Evolutionary conservation across 768 basidiomycete species (phyloP), one percentile per base, ranked within the genome.

Genomic region (Rhizopogon sp.): DNA sequence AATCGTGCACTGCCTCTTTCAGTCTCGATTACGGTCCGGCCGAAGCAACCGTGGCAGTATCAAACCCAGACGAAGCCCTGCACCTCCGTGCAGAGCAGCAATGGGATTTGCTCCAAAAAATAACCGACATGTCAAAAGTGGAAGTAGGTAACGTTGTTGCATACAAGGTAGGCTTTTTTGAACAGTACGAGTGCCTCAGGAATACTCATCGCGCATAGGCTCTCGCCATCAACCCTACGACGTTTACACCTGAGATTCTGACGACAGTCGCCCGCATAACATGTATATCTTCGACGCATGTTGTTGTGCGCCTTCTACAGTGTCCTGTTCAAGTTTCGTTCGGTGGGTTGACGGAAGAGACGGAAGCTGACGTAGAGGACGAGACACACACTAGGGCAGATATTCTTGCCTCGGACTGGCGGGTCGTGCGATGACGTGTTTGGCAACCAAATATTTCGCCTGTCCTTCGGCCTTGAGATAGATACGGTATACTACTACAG

Each of bases 211-310:
- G 20, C 20, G 22, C 17, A 29, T 59, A 88, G 87, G 78, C 67
- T 5, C 76, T 89, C 2, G 81, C 74, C 0, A 76, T 89, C 49
- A 79, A 86, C 59, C 80, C 80, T 0, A 63, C 62, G 5, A 87
- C 85, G 3, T 77, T 76, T 50, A 78, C 83, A 5, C 87, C 87
- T 0, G 87, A 86, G 57, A 64, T 77, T 11, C 60, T 87, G 54
- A 62, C 85, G 17, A 73, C 69, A n/a, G 57, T 82, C 2, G 83
- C 72, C 0, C 67, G 66, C 0, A 69, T 87, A 0, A 37, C 9
- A 22, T 49, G 20, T 37, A 45, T 65, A 8, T 58, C 57, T 22
- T 53, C 57, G 13, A 61, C 58, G 13, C 60, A 62, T 39, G 68
- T 62, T 11, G 43, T 64, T 25, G 25, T 28, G 3, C 62, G 52